Percentiles rank a stretch among this genome's conserved stretches.
phyloP scores from a whole-genome alignment of 495 filamentous ascomycete genomes.

The Stereocaulon alpinum region DNA sequence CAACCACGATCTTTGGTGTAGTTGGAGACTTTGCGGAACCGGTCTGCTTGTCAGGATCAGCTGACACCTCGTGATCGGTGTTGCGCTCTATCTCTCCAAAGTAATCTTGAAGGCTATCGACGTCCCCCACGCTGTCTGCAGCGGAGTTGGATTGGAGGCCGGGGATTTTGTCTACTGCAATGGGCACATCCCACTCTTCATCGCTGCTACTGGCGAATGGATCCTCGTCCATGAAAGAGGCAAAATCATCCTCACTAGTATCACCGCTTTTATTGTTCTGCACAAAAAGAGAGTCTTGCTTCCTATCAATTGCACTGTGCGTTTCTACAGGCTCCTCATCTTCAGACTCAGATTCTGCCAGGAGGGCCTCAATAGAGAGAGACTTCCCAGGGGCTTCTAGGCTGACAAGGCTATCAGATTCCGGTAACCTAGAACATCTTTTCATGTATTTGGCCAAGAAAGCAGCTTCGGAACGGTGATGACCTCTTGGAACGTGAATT shows the following conservation, averaged over 20 bases:
- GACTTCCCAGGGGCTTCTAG: neutral
- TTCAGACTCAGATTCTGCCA: neutral
- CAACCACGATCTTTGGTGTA: neutral
- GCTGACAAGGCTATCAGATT: too few species aligned
- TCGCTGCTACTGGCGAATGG: neutral
- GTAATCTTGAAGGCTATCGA: neutral
- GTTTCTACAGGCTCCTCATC: neutral
- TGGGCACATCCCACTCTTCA: neutral
- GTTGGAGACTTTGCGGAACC: neutral
- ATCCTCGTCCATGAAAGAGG: neutral
- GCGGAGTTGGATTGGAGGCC: neutral
- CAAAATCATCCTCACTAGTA: neutral
- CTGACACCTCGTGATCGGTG: neutral
- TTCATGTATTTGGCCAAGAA: too few species aligned
- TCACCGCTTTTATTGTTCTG: neutral
- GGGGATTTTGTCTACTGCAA: neutral
- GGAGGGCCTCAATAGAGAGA: neutral
- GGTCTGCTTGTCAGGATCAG: neutral
- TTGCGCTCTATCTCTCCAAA: neutral
- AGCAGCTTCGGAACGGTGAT: too few species aligned
- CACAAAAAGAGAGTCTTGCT: neutral
- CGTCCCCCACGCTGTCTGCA: neutral
- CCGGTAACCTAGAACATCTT: too few species aligned
- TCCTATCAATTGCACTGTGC: neutral
- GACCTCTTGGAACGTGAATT: slow-evolving; percentile 4